phyloP scores from a whole-genome alignment of 73 alveolate genomes.

The Tetrahymena elliotti region DNA sequence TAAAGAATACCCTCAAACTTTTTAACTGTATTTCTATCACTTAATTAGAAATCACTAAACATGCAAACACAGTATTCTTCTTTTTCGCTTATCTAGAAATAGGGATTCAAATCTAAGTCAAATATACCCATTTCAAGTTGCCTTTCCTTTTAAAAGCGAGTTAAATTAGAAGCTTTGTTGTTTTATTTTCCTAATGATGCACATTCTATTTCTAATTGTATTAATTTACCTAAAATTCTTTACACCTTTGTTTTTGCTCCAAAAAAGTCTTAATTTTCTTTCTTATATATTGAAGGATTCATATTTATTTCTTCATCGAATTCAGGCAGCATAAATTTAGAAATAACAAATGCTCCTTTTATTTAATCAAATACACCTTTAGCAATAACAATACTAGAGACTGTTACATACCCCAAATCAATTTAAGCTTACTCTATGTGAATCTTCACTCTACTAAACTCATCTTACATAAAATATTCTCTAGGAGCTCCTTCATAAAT shows the following conservation, averaged over 20 bases:
- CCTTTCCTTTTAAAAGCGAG: neutral
- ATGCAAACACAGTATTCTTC: neutral
- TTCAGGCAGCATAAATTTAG: neutral
- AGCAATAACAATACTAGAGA: neutral
- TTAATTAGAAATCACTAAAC: neutral
- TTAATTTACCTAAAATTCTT: neutral
- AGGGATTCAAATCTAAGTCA: neutral
- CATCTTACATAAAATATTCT: neutral
- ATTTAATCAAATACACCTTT: neutral
- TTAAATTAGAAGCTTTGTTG: neutral
- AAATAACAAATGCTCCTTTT: neutral
- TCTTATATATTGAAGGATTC: neutral
- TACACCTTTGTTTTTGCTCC: neutral
- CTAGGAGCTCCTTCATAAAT: neutral
- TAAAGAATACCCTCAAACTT: neutral
- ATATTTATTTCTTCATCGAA: neutral
- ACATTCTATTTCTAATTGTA: neutral
- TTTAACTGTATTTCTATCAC: neutral
- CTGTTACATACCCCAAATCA: neutral
- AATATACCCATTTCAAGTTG: neutral
- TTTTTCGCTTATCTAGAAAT: neutral
- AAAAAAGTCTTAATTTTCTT: neutral
- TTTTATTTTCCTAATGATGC: neutral
- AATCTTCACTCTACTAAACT: neutral
- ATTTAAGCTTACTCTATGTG: neutral